Base-by-base conservation (phyloP, 495 filamentous ascomycete genomes). In the Aspergillus indologenus region DNA sequence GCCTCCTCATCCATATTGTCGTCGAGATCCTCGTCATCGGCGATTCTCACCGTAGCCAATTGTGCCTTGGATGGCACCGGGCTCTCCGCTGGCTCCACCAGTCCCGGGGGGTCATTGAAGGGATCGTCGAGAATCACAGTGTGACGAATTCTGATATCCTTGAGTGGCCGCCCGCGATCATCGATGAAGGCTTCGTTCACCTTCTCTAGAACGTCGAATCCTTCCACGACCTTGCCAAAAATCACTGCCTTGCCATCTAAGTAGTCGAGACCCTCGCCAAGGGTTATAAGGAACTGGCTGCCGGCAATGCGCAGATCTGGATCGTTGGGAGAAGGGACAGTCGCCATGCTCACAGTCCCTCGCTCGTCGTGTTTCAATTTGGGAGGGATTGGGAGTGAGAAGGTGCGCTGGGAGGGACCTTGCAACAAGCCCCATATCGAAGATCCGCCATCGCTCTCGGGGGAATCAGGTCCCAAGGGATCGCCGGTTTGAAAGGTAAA, bases 401-500 rank as follows among this genome's bases (percentile, higher is more conserved):
- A 96, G n/a, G 87, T 87, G 62, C 85, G 86, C 67, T 87, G 87
- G 34, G 85, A 79, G 22, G 86, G 81, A 19, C 86, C 85, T n/a
- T 85, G 81, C 24, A 96, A 70, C 48, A 90, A 69, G 31, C 91
- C 91, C 92, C 92, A 97, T 72, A 96, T 90, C 19, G 90, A 95
- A 31, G 85, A 87, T 57, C 92, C 92, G 61, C 92, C 92, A 84
- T 96, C 89, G 67, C 91, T 95, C 24, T 89, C 85, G 60, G 83
- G 71, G 48, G 90, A 88, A 60, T 86, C 84, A 6, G 92, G 92
- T 8, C 92, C 92, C 45, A 96, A 82, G 40, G 92, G 92, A 71
- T 97, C 92, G 63, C 92, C 92, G 55, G 92, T 94, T 67, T 97
- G 92, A 73, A 96, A 96, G 56, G 92, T 92, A 76, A 96, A 96